These are phyloP conservation scores for Saccharomyces hybrid DNA, from an alignment of 1,139 yeast species.

Conservation along the genomic window DNA sequence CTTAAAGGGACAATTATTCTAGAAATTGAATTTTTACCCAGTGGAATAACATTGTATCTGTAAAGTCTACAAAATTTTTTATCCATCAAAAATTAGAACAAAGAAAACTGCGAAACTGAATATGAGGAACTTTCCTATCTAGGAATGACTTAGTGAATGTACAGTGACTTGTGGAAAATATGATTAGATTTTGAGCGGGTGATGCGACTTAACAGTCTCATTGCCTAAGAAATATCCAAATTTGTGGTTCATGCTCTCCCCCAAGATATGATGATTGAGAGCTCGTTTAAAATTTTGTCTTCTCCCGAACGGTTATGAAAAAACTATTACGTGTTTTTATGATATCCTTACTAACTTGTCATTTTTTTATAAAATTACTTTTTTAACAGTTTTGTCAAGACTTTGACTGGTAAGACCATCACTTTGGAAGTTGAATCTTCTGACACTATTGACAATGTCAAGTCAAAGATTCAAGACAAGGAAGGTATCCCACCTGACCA, in stretches of 20 bases:
- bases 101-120: neutral
- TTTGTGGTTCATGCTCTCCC: neutral
- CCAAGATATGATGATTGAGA: neutral
- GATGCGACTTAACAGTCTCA: neutral
- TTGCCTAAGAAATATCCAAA: neutral
- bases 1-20: neutral
- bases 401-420: constrained; percentile 82
- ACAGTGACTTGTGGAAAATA: neutral
- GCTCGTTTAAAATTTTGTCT: neutral
- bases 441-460: constrained; percentile 89
- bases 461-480: constrained; percentile 88
- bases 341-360: neutral
- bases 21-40: neutral
- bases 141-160: neutral
- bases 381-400: constrained; percentile 50
- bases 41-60: neutral
- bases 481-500: constrained; percentile 94
- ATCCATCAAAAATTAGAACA: neutral
- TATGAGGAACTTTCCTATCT: neutral
- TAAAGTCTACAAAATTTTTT: no score
- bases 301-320: neutral
- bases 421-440: constrained; percentile 91
- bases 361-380: constrained; percentile 17
- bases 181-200: neutral
- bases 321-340: neutral